These are phyloP conservation scores for Blastobotrys peoriensis DNA, from an alignment of 805 yeast species.

Conservation along the genomic window DNA sequence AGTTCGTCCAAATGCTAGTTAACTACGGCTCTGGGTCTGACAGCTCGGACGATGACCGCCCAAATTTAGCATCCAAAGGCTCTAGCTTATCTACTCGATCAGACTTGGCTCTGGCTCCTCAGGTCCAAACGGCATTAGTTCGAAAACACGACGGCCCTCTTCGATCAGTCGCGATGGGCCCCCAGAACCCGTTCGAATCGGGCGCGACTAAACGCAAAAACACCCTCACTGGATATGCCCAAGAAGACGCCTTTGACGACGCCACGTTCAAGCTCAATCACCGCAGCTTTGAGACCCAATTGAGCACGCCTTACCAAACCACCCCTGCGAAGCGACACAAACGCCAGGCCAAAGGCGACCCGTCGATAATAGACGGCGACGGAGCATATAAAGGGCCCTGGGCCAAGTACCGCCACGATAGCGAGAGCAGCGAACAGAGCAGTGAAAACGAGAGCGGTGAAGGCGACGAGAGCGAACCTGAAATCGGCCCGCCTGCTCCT, in stretches of 20 bases:
- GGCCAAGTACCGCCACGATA: slow-evolving; percentile 42
- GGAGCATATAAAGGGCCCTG: slow-evolving; percentile 55
- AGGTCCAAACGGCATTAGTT: not conserved
- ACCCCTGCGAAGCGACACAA: slow-evolving; percentile 11
- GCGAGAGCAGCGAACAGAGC: slow-evolving; percentile 6
- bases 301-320: not conserved
- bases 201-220: slow-evolving; percentile 12
- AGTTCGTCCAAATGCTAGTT: no score
- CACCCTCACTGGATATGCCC: slow-evolving; percentile 28
- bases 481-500: slow-evolving; percentile 10
- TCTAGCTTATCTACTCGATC: no score
- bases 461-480: slow-evolving; percentile 17
- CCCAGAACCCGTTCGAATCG: slow-evolving; percentile 13
- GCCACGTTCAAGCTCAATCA: slow-evolving; percentile 38
- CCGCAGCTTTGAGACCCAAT: slow-evolving; percentile 29
- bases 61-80: not conserved
- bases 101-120: not conserved
- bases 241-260: slow-evolving; percentile 35
- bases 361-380: slow-evolving; percentile 36
- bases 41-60: not conserved
- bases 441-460: slow-evolving; percentile 10
- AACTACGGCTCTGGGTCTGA: slow-evolving; percentile 6
- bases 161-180: slow-evolving; percentile 5
- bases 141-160: not conserved
- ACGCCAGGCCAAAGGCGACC: slow-evolving; percentile 37